A percentile compares a stretch with the other conserved stretches of the same genome.
phyloP scores from a whole-genome alignment of 164 flowering plant genomes.

The Litsea cubeba region DNA sequence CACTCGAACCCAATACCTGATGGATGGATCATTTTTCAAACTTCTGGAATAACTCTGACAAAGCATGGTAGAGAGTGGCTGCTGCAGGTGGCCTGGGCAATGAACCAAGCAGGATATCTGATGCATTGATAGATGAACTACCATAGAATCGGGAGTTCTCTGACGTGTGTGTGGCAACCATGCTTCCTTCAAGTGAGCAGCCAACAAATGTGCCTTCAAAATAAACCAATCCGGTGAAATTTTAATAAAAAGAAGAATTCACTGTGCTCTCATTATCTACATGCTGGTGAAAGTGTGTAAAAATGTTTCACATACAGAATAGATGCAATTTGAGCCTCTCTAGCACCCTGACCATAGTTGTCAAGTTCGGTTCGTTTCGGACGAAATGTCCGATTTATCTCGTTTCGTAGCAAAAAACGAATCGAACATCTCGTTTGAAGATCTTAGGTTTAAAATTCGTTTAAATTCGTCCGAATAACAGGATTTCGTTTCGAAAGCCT shows the following conservation, averaged over 20 bases:
- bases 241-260: neutral
- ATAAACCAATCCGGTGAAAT: neutral
- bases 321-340: no score
- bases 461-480: no score
- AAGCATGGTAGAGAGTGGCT: conserved; percentile 59
- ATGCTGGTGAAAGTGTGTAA: neutral
- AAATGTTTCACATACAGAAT: no score
- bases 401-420: no score
- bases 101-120: conserved; percentile 84
- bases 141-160: conserved; percentile 90
- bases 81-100: conserved; percentile 91
- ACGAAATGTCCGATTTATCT: no score
- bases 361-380: no score
- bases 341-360: no score
- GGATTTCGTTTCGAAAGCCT: no score
- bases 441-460: no score
- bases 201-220: conserved; percentile 88
- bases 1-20: neutral
- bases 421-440: no score
- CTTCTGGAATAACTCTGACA: conserved; percentile 58
- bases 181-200: conserved; percentile 85
- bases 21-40: conserved; percentile 24
- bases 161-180: conserved; percentile 60
- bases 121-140: conserved; percentile 62
- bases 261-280: neutral